Evolutionary conservation across 306 rosid species (phyloP).

Genomic region (Glycyrrhiza uralensis): DNA sequence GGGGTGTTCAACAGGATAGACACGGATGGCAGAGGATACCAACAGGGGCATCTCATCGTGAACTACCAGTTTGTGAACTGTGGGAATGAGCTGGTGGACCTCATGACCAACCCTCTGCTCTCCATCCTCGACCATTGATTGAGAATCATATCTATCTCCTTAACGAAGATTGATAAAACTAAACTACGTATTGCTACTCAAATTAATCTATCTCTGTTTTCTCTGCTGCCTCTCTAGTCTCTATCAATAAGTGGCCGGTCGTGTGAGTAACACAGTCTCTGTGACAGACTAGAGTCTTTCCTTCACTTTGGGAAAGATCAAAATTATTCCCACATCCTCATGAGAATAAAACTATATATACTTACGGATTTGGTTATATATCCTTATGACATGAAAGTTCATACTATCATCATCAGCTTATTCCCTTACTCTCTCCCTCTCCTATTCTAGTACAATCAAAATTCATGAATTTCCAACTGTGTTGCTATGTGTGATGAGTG

Average conservation of each 20-base stretch:
- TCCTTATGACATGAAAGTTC: neutral
- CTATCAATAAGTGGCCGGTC: constrained; percentile 1
- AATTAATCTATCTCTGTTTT: too few relatives aligned
- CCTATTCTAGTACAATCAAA: too few relatives aligned
- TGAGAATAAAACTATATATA: neutral
- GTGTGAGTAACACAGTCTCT: neutral
- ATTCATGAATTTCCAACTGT: too few relatives aligned
- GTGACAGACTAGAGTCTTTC: neutral
- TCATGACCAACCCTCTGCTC: neutral
- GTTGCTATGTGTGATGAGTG: too few relatives aligned
- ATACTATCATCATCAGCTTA: too few relatives aligned
- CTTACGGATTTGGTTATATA: neutral
- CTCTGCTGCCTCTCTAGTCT: too few relatives aligned
- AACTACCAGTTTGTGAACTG: constrained; percentile 56
- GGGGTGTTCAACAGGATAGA: constrained; percentile 46
- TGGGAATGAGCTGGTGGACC: constrained; percentile 16
- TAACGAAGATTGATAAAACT: too few relatives aligned
- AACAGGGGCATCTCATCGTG: constrained; percentile 52
- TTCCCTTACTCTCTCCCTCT: too few relatives aligned
- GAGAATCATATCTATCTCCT: too few relatives aligned
- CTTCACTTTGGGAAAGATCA: neutral
- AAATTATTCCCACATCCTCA: neutral
- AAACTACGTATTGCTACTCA: too few relatives aligned
- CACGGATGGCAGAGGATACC: constrained; percentile 43
- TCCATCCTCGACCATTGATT: constrained; percentile 26